A percentile compares a stretch with the other conserved stretches of the same genome.
Evolutionary conservation across 495 filamentous ascomycete genomes (phyloP).

Genomic region (Annulohypoxylon maeteangense): DNA sequence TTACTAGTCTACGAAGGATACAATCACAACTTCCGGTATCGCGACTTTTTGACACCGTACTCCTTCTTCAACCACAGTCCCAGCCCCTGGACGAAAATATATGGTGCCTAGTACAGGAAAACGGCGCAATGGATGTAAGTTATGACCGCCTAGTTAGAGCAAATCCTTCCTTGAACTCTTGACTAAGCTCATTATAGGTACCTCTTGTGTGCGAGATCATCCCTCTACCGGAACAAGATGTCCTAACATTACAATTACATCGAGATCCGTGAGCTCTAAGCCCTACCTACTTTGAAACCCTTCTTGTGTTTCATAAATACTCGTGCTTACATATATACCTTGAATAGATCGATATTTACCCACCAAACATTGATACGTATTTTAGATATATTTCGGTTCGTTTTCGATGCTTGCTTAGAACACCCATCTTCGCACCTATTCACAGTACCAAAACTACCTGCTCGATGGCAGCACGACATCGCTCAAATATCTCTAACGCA

Average conservation of each 20-base stretch:
- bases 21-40: constrained; percentile 57
- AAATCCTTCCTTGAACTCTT: not conserved
- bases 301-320: not conserved
- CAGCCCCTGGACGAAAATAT: constrained; percentile 63
- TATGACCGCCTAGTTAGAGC: not conserved
- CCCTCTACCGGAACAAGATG: constrained; percentile 58
- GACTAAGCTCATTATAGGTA: constrained; percentile 53
- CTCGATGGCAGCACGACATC: constrained; percentile 30
- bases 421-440: constrained; percentile 49
- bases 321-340: constrained; percentile 20
- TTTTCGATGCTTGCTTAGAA: constrained; percentile 50
- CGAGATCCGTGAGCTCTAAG: constrained; percentile 50
- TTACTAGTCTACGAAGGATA: constrained; percentile 73
- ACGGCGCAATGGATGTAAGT: constrained; percentile 78
- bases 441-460: constrained; percentile 18
- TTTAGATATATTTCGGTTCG: constrained; percentile 58
- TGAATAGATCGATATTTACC: constrained; percentile 52
- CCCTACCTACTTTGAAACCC: constrained; percentile 14
- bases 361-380: constrained; percentile 54
- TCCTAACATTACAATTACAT: constrained; percentile 57
- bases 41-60: constrained; percentile 77
- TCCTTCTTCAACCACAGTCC: constrained; percentile 73
- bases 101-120: constrained; percentile 74
- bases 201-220: constrained; percentile 75
- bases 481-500: constrained; percentile 12